Base-by-base conservation (phyloP, 208 protist genomes). In the Novymonas esmeraldas region DNA sequence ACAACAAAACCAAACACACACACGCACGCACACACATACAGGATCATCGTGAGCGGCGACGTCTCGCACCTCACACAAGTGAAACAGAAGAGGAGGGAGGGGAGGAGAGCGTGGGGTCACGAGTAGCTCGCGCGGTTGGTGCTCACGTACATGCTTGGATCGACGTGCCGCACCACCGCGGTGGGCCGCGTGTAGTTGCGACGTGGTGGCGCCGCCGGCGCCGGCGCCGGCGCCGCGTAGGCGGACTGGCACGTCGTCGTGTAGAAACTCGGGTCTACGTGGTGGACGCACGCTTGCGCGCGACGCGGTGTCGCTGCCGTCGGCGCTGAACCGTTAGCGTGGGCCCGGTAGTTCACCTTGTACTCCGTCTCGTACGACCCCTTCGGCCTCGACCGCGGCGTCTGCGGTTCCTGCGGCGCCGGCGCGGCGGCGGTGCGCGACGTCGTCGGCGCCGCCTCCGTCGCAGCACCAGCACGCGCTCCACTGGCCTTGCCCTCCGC, bases 71-170 rank as follows among this genome's bases (percentile, higher is more conserved):
- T n/a, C n/a, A n/a, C n/a, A n/a, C n/a, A n/a, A n/a, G n/a, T n/a
- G n/a, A n/a, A n/a, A n/a, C n/a, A n/a, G n/a, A n/a, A n/a, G 45
- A 26, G 22, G 45, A 56, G 49, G 22, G 39, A 59, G 11, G 14
- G 20, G n/a, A n/a, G n/a, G n/a, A n/a, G n/a, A 41, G 7, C 5
- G 36, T 5, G 36, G 7, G 36, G 36, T 59, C 39, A 73, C 46
- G 16, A 46, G 67, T 86, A 93, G 26, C 64, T 55, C 18, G 76
- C 82, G 31, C 59, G 51, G 34, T 51, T 81, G n/a, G 78, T 77
- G 24, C 73, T 89, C 33, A 80, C 70, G 70, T 89, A 93, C 76
- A 87, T 85, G 44, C 78, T 83, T 6, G 87, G 73, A 50, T 88
- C 81, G 13, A 81, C 69, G 70, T 86, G 85, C 10, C 75, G 74